phyloP scores from a whole-genome alignment of 768 basidiomycete species.

The Boletus sp. region DNA sequence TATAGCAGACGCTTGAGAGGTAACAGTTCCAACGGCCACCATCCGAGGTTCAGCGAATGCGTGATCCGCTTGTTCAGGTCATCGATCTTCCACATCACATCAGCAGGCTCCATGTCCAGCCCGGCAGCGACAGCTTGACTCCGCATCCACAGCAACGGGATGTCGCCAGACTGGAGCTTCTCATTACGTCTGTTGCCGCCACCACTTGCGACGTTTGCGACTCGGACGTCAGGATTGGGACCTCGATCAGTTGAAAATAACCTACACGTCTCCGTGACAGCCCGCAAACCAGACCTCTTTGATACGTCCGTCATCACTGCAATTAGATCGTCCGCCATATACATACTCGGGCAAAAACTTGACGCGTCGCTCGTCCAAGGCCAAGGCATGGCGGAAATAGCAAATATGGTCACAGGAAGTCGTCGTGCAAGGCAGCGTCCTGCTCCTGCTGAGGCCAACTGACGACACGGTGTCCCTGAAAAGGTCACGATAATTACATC shows the following conservation, averaged over 20 bases:
- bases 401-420: slow-evolving; percentile 35
- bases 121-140: slow-evolving; percentile 29
- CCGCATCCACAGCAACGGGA: slow-evolving; percentile 34
- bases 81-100: slow-evolving; percentile 29
- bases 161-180: slow-evolving; percentile 27
- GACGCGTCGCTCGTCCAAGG: slow-evolving; percentile 46
- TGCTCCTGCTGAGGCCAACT: slow-evolving; percentile 36
- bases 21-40: slow-evolving; percentile 27
- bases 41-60: slow-evolving; percentile 9
- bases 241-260: not conserved
- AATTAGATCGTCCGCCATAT: slow-evolving; percentile 24
- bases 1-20: slow-evolving; percentile 29
- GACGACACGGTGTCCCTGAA: slow-evolving; percentile 50
- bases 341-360: slow-evolving; percentile 48
- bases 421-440: slow-evolving; percentile 33
- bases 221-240: not conserved
- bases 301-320: slow-evolving; percentile 20
- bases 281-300: slow-evolving; percentile 47
- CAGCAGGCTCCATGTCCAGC: slow-evolving; percentile 19
- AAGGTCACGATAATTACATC: not conserved
- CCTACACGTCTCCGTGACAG: slow-evolving; percentile 39
- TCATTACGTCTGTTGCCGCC: slow-evolving; percentile 30
- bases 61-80: slow-evolving; percentile 26
- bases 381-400: slow-evolving; percentile 46
- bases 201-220: slow-evolving; percentile 17